Evolutionary conservation across 2,329 filamentous ascomycete genomes (phyloP).

Genomic region (Tolypocladium capitatum): DNA sequence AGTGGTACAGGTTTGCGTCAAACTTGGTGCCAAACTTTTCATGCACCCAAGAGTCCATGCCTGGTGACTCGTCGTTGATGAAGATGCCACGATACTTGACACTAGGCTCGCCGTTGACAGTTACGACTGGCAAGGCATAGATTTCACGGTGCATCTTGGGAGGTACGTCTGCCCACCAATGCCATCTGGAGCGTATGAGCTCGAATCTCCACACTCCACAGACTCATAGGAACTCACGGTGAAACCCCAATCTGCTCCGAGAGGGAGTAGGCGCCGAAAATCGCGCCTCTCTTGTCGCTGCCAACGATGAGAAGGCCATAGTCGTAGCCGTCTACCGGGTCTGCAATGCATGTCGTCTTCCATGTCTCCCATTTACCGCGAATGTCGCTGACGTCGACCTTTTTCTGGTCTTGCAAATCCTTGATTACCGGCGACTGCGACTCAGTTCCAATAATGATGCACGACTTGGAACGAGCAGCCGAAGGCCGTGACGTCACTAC

Average conservation of each 20-base stretch:
- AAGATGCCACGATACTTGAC: conserved; percentile 50
- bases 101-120: conserved; percentile 31
- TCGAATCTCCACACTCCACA: background rate
- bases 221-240: conserved; percentile 17
- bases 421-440: conserved; percentile 9
- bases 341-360: conserved; percentile 30
- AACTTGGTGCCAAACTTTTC: conserved; percentile 33
- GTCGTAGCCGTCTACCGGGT: conserved; percentile 26
- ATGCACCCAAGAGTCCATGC: conserved; percentile 41
- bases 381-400: conserved; percentile 10
- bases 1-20: conserved; percentile 43
- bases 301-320: conserved; percentile 42
- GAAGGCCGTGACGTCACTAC: conserved; percentile 2
- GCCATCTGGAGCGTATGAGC: conserved; percentile 24
- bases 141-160: conserved; percentile 30
- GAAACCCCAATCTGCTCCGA: conserved; percentile 50
- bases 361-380: conserved; percentile 43
- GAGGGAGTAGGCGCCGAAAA: conserved; percentile 46
- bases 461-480: conserved; percentile 2
- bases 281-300: conserved; percentile 45
- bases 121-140: conserved; percentile 26
- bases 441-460: conserved; percentile 12
- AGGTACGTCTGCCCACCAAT: conserved; percentile 48
- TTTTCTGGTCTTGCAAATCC: conserved; percentile 6
- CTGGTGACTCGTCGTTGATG: conserved; percentile 38